A percentile compares a stretch with the other conserved stretches of the same genome.
These are phyloP conservation scores for Cordyceps pruinosa DNA, from an alignment of 2,329 filamentous ascomycete species.

Conservation along the genomic window DNA sequence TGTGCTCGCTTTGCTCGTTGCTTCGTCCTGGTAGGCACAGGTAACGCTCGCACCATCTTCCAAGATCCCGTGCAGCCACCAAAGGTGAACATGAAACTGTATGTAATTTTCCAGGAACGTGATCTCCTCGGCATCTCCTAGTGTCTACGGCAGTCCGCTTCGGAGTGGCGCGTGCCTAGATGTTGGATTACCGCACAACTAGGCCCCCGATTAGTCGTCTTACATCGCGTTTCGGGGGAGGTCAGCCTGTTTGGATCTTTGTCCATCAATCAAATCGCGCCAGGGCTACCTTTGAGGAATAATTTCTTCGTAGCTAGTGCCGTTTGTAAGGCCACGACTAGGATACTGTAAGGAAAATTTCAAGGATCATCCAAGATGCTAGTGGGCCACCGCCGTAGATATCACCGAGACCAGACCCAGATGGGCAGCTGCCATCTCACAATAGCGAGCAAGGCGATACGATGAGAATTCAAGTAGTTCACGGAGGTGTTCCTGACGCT, in stretches of 20 bases:
- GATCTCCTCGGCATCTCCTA: neutral
- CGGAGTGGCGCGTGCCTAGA: neutral
- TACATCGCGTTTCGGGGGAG: neutral
- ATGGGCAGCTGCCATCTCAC: neutral
- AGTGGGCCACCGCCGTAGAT: too few relatives aligned
- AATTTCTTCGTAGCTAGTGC: neutral
- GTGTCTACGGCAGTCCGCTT: neutral
- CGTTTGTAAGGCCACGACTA: neutral
- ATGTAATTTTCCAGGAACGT: neutral
- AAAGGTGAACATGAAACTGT: neutral
- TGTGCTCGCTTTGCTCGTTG: too few relatives aligned
- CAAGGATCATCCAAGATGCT: neutral
- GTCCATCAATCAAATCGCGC: conserved; percentile 6
- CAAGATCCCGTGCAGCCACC: neutral
- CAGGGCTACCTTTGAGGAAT: neutral
- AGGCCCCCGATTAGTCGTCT: neutral
- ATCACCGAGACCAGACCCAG: neutral
- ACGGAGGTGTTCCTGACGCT: neutral
- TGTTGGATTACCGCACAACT: neutral
- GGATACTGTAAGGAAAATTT: neutral
- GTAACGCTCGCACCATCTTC: too few relatives aligned
- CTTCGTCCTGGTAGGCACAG: too few relatives aligned
- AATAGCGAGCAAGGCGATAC: neutral
- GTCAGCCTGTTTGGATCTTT: neutral
- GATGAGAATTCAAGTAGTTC: neutral